phyloP scores from a whole-genome alignment of 2,329 filamentous ascomycete genomes.

The Lachnellula occidentalis region DNA sequence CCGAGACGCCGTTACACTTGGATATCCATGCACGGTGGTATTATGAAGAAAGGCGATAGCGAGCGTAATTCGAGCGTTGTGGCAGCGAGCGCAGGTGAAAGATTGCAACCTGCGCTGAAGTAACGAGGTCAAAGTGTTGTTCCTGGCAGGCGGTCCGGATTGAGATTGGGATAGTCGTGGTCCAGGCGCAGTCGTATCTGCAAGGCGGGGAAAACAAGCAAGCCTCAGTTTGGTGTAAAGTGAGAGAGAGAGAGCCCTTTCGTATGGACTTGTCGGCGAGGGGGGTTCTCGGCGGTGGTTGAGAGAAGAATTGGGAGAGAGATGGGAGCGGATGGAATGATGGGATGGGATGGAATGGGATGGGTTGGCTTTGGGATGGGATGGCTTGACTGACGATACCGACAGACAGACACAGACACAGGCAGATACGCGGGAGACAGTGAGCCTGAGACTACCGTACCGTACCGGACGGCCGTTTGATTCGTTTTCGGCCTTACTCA shows the following conservation, averaged over 20 bases:
- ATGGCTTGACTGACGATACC: neutral
- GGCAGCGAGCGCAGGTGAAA: slow-evolving; percentile 9
- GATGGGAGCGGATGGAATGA: neutral
- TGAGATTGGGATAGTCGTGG: slow-evolving; percentile 1
- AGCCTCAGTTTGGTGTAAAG: neutral
- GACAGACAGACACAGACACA: too few relatives aligned
- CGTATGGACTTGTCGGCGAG: neutral
- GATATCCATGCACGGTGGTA: slow-evolving; percentile 26
- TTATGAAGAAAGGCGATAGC: slow-evolving; percentile 5
- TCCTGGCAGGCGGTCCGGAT: neutral
- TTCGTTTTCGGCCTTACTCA: slow-evolving; percentile 11
- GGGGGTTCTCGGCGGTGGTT: neutral
- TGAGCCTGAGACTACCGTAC: neutral
- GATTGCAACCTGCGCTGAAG: neutral
- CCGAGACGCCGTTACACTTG: slow-evolving; percentile 19
- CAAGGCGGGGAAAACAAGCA: neutral
- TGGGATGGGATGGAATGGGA: neutral
- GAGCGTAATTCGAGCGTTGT: neutral
- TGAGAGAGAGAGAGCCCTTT: neutral
- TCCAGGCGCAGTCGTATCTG: neutral
- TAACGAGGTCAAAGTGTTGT: neutral
- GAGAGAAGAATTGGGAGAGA: neutral
- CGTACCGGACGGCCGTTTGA: slow-evolving; percentile 1
- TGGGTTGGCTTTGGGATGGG: neutral
- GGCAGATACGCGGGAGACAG: neutral